Percentiles rank a stretch among this genome's conserved stretches.
Conservation (phyloP, 164 flowering plant species). For the Echeveria elegans region DNA sequence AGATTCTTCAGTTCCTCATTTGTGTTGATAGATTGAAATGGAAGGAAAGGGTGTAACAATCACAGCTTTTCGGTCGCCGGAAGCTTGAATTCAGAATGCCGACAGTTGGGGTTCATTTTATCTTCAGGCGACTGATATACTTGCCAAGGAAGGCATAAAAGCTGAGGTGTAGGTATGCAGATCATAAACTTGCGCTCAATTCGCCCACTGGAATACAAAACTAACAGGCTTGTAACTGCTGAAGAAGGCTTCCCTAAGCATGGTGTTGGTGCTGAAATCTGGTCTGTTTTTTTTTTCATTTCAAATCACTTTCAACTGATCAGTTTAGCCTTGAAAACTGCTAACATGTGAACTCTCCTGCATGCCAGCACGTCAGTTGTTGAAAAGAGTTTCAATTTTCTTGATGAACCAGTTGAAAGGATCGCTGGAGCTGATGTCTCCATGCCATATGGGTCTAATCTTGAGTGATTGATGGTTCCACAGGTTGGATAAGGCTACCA, state of each 20-base stretch:
- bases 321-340: neutral
- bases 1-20: no score
- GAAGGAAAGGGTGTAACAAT: no score
- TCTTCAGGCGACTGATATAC: constrained; percentile 87
- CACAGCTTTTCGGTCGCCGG: no score
- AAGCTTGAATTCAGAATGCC: no score
- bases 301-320: neutral
- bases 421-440: constrained; percentile 87
- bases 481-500: constrained; percentile 36
- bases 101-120: constrained; percentile 4
- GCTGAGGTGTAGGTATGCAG: constrained; percentile 73
- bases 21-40: no score
- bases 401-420: constrained; percentile 90
- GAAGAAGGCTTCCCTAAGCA: constrained; percentile 98
- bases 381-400: constrained; percentile 84
- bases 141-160: constrained; percentile 78
- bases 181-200: constrained; percentile 86
- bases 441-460: constrained; percentile 91
- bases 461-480: constrained; percentile 81
- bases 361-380: constrained; percentile 55
- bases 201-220: constrained; percentile 86
- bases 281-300: constrained; percentile 29
- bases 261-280: constrained; percentile 95
- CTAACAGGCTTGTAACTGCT: constrained; percentile 79
- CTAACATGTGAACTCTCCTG: neutral